Base-by-base conservation (phyloP, 2,329 filamentous ascomycete species). In the Arthrinium puccinioides region DNA sequence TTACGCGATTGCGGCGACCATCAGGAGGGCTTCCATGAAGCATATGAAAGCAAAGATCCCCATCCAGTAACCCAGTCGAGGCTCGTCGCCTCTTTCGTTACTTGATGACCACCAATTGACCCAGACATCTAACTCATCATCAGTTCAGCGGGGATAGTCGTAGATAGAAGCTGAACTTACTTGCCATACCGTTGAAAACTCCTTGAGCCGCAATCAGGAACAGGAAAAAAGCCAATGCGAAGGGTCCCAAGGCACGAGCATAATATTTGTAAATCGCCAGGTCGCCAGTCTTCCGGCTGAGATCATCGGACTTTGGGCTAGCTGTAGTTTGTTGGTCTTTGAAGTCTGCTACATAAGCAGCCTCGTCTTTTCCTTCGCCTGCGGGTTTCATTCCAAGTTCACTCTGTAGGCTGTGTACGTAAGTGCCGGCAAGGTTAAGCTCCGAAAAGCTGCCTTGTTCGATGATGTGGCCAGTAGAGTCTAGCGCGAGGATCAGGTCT, bases 401-500 rank as follows among this genome's bases (percentile, higher is more conserved):
- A 9, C 40, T 21, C 15, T 59, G 51, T 20, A 60, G 58, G 30
- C 41, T 48, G n/a, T 55, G 51, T 4, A 61, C 51, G 30, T 62
- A 62, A 11, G 54, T 56, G 16, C 54, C 53, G 13, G 51, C 43
- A 2, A 41, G 36, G 31, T 53, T 56, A n/a, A 62, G 46, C n/a
- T 52, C 49, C 9, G 55, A 50, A 31, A 58, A 61, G 10, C 38
- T 43, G 6, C 58, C 58, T 46, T 60, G 56, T 41, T 62, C 56
- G 6, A 44, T 36, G 6, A 61, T 50, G 19, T 35, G 49, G 15
- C 58, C 59, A 9, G 51, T 44, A 18, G 48, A 48, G 20, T 48
- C 40, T 5, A 62, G 52, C 6, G 47, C 51, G 13, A 61, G 43
- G 18, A 62, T 54, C 15, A 58, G 51, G 43, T 62, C 57, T 21